phyloP scores from a whole-genome alignment of 2,329 filamentous ascomycete genomes.

The Chrysoporthe cubensis region DNA sequence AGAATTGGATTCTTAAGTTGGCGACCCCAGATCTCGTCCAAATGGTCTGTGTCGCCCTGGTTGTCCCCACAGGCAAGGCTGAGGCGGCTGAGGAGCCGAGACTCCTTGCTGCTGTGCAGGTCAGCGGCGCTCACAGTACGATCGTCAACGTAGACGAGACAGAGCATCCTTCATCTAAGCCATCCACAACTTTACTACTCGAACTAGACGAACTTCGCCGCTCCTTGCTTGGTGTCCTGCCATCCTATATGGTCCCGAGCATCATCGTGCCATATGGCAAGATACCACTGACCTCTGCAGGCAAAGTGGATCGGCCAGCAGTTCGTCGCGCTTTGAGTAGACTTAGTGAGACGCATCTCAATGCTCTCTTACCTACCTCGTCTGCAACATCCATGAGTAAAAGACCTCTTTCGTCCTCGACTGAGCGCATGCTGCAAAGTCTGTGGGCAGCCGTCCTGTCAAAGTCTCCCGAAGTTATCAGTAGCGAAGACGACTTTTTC shows the following conservation, averaged over 20 bases:
- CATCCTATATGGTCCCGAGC: slow-evolving; percentile 27
- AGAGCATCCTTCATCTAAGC: neutral
- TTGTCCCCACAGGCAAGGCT: neutral
- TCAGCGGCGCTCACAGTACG: neutral
- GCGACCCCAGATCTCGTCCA: neutral
- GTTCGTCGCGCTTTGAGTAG: neutral
- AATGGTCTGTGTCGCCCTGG: neutral
- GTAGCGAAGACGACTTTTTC: slow-evolving; percentile 50
- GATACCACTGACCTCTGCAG: slow-evolving; percentile 32
- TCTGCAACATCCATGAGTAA: neutral
- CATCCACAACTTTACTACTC: neutral
- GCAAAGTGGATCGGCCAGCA: slow-evolving; percentile 32
- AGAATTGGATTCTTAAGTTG: neutral
- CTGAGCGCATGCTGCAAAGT: slow-evolving; percentile 44
- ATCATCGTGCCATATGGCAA: slow-evolving; percentile 34
- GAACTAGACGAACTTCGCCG: slow-evolving; percentile 3
- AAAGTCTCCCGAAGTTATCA: slow-evolving; percentile 33
- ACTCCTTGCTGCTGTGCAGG: neutral
- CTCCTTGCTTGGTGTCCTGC: slow-evolving; percentile 4
- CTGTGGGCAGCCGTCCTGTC: slow-evolving; percentile 33
- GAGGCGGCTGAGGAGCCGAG: neutral
- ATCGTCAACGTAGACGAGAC: neutral
- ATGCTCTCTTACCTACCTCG: neutral
- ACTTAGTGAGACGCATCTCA: neutral
- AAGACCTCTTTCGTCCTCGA: slow-evolving; percentile 36